phyloP scores from a whole-genome alignment of 2,329 filamentous ascomycete genomes.

The Tolypocladium pustulatum region DNA sequence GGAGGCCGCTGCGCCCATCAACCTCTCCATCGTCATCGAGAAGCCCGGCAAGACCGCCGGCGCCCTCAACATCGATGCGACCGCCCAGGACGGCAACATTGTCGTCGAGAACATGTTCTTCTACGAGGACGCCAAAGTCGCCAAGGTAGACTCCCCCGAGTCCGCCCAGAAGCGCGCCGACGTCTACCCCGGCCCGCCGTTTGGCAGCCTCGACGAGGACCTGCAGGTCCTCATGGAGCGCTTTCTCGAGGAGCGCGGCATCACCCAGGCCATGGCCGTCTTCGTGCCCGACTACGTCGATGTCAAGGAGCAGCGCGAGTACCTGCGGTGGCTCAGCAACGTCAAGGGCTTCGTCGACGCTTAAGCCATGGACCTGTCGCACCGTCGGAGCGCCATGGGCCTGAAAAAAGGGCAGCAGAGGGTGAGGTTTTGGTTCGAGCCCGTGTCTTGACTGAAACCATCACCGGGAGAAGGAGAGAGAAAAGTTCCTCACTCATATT shows the following conservation, averaged over 20 bases:
- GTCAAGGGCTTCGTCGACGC: constrained; percentile 78
- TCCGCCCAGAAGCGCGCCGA: constrained; percentile 65
- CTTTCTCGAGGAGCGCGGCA: constrained; percentile 88
- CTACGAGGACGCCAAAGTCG: constrained; percentile 68
- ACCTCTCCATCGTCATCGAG: constrained; percentile 78
- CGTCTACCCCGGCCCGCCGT: constrained; percentile 83
- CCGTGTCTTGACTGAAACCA: background rate
- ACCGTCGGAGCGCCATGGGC: background rate
- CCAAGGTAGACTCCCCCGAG: constrained; percentile 66
- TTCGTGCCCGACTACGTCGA: constrained; percentile 97
- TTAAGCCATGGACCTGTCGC: constrained; percentile 22
- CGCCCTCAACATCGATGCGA: constrained; percentile 76
- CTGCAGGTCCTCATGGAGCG: constrained; percentile 85
- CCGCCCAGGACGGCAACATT: constrained; percentile 77
- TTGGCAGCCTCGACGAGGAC: constrained; percentile 91
- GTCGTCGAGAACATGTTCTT: constrained; percentile 86
- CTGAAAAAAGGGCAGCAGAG: background rate
- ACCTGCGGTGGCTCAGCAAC: constrained; percentile 78
- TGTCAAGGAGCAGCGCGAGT: constrained; percentile 97
- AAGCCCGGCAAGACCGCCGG: constrained; percentile 63
- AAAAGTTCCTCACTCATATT: constrained; percentile 1
- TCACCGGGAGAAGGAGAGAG: background rate
- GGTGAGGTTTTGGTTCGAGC: background rate
- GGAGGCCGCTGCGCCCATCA: constrained; percentile 62
- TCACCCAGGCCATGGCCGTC: constrained; percentile 75